Evolutionary conservation across 345 rosid species (phyloP).

Genomic region (Eucalyptus microcorys): DNA sequence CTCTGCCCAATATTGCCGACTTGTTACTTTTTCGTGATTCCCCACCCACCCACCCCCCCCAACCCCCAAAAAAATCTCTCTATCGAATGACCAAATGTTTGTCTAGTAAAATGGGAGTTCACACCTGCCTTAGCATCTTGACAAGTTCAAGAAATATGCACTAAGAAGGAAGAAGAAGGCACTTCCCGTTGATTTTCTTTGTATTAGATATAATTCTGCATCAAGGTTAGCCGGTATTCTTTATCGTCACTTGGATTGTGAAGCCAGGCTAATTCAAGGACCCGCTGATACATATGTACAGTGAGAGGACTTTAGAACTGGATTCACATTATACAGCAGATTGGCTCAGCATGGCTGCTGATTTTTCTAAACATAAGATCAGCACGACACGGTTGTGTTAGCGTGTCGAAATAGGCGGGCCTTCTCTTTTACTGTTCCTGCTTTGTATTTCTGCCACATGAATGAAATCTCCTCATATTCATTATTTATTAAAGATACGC

Average conservation of each 20-base stretch:
- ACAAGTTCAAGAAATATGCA: background rate
- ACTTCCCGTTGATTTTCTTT: background rate
- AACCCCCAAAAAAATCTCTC: background rate
- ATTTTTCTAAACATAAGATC: background rate
- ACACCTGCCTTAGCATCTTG: background rate
- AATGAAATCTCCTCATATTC: background rate
- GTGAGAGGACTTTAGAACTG: background rate
- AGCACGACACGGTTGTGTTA: background rate
- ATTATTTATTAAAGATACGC: background rate
- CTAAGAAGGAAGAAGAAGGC: background rate
- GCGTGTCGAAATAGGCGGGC: background rate
- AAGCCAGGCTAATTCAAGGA: background rate
- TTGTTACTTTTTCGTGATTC: background rate
- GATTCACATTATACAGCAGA: background rate
- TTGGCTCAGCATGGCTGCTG: background rate
- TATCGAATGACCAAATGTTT: background rate
- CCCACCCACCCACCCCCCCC: rapidly evolving
- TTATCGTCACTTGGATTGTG: background rate
- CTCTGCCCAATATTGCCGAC: background rate
- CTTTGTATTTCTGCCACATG: background rate
- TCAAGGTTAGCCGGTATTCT: background rate
- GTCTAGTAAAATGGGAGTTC: background rate
- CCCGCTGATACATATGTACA: background rate
- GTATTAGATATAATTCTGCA: background rate
- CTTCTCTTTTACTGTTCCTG: background rate